Evolutionary conservation across 2,329 filamentous ascomycete genomes (phyloP).

Genomic region (Juglanconis sp.): DNA sequence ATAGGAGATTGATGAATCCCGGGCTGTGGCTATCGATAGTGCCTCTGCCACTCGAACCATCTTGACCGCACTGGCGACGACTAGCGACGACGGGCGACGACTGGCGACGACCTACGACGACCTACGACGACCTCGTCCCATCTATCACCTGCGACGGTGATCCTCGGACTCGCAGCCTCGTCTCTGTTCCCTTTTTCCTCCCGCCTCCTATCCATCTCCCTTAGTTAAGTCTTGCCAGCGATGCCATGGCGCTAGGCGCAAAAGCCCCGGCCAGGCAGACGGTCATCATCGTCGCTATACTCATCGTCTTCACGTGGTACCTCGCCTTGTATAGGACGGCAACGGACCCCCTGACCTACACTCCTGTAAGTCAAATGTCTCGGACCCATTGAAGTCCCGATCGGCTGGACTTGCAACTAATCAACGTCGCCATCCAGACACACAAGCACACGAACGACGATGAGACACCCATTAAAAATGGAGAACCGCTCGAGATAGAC

Average conservation of each 20-base stretch:
- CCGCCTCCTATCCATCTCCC: background rate
- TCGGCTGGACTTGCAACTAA: background rate
- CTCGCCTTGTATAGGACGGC: conserved; percentile 5
- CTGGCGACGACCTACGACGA: background rate
- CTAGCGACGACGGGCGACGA: background rate
- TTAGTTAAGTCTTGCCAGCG: background rate
- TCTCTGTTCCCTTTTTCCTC: background rate
- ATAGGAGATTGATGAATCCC: background rate
- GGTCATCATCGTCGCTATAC: conserved; percentile 13
- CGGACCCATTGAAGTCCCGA: background rate
- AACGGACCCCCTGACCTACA: conserved; percentile 3
- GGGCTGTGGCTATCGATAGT: background rate
- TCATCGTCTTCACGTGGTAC: conserved; percentile 14
- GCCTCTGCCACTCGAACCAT: background rate
- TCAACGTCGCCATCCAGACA: background rate
- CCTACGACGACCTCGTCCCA: background rate
- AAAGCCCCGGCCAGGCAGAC: conserved; percentile 17
- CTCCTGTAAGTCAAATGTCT: conserved; percentile 13
- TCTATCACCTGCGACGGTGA: background rate
- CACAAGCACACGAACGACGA: background rate
- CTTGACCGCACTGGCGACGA: background rate
- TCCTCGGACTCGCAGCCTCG: background rate
- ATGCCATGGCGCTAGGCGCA: conserved; percentile 18
- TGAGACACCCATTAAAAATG: background rate
- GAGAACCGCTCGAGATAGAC: background rate